Percentiles rank a stretch among this genome's conserved stretches.
Conservation (phyloP, 257 asterid species). For the Cordia subcordata region DNA sequence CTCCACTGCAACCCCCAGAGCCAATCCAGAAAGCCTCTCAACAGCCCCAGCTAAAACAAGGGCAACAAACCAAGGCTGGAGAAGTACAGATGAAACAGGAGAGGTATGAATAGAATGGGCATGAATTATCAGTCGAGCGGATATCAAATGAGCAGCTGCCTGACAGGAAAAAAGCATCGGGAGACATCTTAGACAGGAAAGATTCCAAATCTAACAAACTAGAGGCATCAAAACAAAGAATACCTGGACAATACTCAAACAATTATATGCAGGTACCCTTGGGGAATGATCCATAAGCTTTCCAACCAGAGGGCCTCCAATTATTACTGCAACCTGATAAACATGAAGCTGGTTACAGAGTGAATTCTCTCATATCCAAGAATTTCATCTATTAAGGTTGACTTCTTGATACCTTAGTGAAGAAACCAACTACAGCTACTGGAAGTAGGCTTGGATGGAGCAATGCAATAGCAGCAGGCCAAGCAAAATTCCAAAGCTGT, state of each 20-base stretch:
- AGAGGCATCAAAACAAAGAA: constrained; percentile 5
- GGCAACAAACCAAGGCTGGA: constrained; percentile 79
- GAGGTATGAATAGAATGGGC: constrained; percentile 53
- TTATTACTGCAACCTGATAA: constrained; percentile 77
- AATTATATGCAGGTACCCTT: constrained; percentile 78
- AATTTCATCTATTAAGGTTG: not conserved
- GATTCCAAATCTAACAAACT: constrained; percentile 13
- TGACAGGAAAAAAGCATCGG: constrained; percentile 37
- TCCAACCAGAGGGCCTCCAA: constrained; percentile 93
- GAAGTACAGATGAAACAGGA: constrained; percentile 49
- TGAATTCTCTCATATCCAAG: constrained; percentile 6
- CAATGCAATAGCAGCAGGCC: constrained; percentile 94
- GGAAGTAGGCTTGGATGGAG: constrained; percentile 94
- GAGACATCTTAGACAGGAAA: constrained; percentile 6
- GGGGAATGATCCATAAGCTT: constrained; percentile 90
- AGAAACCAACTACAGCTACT: constrained; percentile 80
- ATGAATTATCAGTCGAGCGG: constrained; percentile 79
- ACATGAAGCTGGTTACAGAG: constrained; percentile 22
- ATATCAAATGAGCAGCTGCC: constrained; percentile 86
- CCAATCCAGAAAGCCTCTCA: constrained; percentile 89
- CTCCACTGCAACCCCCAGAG: constrained; percentile 90
- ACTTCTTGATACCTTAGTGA: constrained; percentile 58
- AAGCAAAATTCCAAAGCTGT: constrained; percentile 95
- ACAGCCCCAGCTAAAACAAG: constrained; percentile 77
- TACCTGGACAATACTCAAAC: constrained; percentile 74